phyloP scores from a whole-genome alignment of 2,329 filamentous ascomycete species.

The Tympanopsis confertula region DNA sequence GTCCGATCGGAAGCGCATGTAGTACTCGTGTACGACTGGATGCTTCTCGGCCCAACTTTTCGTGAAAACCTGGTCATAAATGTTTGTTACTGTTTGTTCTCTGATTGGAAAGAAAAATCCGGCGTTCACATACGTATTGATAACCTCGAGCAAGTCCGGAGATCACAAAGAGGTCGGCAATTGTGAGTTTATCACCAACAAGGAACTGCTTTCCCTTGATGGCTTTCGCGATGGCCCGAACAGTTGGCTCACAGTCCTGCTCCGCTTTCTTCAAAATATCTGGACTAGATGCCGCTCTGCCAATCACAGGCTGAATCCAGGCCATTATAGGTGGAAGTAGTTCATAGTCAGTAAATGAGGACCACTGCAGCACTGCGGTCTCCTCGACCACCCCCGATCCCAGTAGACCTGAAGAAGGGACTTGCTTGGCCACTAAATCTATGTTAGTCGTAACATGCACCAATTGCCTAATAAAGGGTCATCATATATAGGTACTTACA shows the following conservation, averaged over 20 bases:
- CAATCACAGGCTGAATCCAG: slow-evolving; percentile 10
- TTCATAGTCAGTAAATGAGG: slow-evolving; percentile 9
- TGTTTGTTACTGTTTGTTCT: too few species aligned
- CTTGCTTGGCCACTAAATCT: slow-evolving; percentile 8
- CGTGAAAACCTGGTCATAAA: slow-evolving; percentile 9
- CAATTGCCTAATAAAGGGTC: background rate
- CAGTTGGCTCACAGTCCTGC: slow-evolving; percentile 7
- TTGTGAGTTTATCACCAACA: slow-evolving; percentile 7
- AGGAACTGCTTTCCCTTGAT: slow-evolving; percentile 8
- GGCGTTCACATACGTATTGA: slow-evolving; percentile 7
- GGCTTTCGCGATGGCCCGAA: slow-evolving; percentile 7
- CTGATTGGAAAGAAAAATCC: too few species aligned
- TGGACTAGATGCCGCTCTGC: slow-evolving; percentile 7
- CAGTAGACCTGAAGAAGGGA: slow-evolving; percentile 7
- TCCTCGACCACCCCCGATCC: slow-evolving; percentile 8
- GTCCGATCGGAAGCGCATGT: slow-evolving; percentile 8
- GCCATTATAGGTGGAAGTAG: slow-evolving; percentile 10
- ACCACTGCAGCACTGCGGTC: slow-evolving; percentile 9
- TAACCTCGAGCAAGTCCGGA: slow-evolving; percentile 8
- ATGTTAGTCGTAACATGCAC: background rate
- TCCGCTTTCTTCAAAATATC: slow-evolving; percentile 8
- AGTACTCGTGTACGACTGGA: slow-evolving; percentile 8
- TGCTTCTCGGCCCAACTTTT: slow-evolving; percentile 9
- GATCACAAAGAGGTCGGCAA: slow-evolving; percentile 9
- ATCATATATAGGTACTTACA: slow-evolving; percentile 5